Conservation (phyloP, 1,139 yeast species). For the Ashbya aceris region DNA sequence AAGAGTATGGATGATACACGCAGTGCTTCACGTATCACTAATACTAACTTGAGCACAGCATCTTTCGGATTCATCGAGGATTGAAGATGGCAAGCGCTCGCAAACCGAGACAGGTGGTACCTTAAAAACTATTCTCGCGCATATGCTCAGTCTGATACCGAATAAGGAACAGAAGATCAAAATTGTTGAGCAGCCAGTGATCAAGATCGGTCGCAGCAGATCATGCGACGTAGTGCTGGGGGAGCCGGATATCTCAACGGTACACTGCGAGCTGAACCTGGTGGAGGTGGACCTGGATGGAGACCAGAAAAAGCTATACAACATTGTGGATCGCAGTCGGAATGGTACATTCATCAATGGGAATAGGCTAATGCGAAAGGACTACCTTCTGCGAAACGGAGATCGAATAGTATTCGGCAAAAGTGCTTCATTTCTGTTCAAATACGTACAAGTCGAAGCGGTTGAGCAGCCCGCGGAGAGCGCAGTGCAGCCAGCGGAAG, state of each 20-base stretch:
- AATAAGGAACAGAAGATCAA: constrained; percentile 25
- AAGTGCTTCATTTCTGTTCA: constrained; percentile 47
- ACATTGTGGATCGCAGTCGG: constrained; percentile 50
- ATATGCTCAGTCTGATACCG: constrained; percentile 25
- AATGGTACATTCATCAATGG: constrained; percentile 65
- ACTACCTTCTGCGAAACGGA: constrained; percentile 48
- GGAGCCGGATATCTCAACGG: constrained; percentile 58
- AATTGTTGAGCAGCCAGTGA: constrained; percentile 13
- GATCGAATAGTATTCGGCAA: constrained; percentile 58
- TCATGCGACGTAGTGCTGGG: constrained; percentile 47
- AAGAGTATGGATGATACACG: constrained; percentile 8
- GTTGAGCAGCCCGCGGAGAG: constrained; percentile 4
- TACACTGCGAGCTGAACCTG: constrained; percentile 48
- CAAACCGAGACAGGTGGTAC: constrained; percentile 9
- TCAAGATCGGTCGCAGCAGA: constrained; percentile 50
- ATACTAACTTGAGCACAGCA: constrained; percentile 4
- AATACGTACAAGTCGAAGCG: constrained; percentile 30
- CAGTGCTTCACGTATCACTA: neutral
- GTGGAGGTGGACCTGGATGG: constrained; percentile 31
- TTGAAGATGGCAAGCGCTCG: constrained; percentile 5
- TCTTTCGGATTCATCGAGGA: constrained; percentile 5
- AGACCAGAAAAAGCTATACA: constrained; percentile 36
- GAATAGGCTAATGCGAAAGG: constrained; percentile 41
- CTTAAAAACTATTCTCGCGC: constrained; percentile 12
- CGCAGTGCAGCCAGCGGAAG: constrained; percentile 10